These are phyloP conservation scores for Xanthoconium stramineum DNA, from an alignment of 768 basidiomycete genomes.

Conservation along the genomic window DNA sequence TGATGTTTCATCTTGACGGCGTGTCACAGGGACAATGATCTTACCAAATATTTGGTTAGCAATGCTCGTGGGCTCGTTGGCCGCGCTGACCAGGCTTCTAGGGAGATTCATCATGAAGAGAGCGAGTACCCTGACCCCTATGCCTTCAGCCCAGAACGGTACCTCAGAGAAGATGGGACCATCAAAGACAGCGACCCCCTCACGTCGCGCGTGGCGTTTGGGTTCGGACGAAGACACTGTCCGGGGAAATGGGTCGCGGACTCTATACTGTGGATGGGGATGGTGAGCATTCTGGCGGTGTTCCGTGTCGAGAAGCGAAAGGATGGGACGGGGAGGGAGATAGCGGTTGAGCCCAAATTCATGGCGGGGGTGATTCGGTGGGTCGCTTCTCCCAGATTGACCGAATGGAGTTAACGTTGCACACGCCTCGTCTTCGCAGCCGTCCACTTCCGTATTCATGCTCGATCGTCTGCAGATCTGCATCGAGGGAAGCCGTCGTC, in stretches of 20 bases:
- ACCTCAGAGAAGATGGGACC: conserved; percentile 23
- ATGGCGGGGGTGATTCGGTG: conserved; percentile 32
- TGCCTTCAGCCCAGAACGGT: conserved; percentile 26
- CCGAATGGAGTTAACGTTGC: conserved; percentile 13
- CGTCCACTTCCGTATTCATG: conserved; percentile 31
- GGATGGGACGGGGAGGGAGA: conserved; percentile 21
- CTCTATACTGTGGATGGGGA: conserved; percentile 29
- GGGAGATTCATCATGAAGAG: conserved; percentile 32
- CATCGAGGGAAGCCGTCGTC: conserved; percentile 19
- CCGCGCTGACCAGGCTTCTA: not conserved
- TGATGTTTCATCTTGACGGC: conserved; percentile 7
- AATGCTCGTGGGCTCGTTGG: not conserved
- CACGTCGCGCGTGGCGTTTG: conserved; percentile 27
- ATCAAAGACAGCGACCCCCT: conserved; percentile 24
- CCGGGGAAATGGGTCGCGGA: conserved; percentile 33
- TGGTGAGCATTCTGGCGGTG: conserved; percentile 27
- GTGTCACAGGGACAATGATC: conserved; percentile 22
- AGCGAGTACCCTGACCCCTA: conserved; percentile 26
- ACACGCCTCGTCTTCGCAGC: conserved; percentile 18
- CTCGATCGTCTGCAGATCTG: conserved; percentile 28
- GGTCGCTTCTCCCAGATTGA: conserved; percentile 11
- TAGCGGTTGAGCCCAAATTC: conserved; percentile 29
- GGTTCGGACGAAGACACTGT: conserved; percentile 31
- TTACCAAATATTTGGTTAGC: conserved; percentile 30
- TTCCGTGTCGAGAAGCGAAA: conserved; percentile 23